These are phyloP conservation scores for Pseudogymnoascus sp. DNA, from an alignment of 2,329 filamentous ascomycete genomes.

Conservation along the genomic window DNA sequence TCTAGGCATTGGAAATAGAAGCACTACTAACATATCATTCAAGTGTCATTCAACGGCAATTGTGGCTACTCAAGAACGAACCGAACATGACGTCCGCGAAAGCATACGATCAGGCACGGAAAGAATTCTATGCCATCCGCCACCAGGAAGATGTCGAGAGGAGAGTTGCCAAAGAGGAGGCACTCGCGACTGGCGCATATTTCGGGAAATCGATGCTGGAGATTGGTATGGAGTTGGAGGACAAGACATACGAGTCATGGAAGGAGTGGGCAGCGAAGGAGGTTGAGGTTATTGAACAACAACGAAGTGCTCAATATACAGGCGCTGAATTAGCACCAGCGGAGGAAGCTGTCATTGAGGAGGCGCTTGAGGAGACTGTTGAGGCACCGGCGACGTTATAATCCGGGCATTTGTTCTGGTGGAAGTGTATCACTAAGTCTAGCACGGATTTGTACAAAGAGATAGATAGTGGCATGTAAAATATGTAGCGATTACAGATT, in stretches of 20 bases:
- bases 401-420: not conserved
- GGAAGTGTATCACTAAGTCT: constrained; percentile 3
- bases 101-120: constrained; percentile 81
- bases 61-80: constrained; percentile 68
- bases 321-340: constrained; percentile 15
- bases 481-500: constrained; percentile 3
- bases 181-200: constrained; percentile 73
- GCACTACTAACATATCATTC: constrained; percentile 13
- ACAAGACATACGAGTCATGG: constrained; percentile 74
- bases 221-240: constrained; percentile 74
- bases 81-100: constrained; percentile 49
- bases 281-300: constrained; percentile 34
- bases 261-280: constrained; percentile 63
- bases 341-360: not conserved
- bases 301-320: constrained; percentile 36
- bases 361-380: not conserved
- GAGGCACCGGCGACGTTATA: not conserved
- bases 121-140: constrained; percentile 82
- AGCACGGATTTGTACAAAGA: not conserved
- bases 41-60: constrained; percentile 86
- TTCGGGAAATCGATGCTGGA: constrained; percentile 73
- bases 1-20: not conserved
- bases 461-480: constrained; percentile 4
- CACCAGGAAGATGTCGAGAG: constrained; percentile 75
- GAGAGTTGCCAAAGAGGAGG: constrained; percentile 81